phyloP scores from a whole-genome alignment of 1,284 basidiomycete species.

The Mycosarcoma mackinlayi region DNA sequence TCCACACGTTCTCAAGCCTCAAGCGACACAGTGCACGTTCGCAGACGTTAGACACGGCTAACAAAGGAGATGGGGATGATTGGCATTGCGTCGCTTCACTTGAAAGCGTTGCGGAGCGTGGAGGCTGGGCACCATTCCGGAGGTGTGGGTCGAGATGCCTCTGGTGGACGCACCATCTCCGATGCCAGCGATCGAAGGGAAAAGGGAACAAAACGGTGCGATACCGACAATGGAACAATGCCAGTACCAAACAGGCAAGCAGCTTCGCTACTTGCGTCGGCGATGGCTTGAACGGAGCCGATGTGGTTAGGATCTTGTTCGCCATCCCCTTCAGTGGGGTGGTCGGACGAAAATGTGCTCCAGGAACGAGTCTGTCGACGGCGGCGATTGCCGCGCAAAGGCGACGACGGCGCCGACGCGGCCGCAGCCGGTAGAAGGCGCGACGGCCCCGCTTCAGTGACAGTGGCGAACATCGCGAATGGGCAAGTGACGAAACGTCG shows the following conservation, averaged over 20 bases:
- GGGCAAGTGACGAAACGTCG: not conserved
- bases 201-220: slow-evolving; percentile 18
- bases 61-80: not conserved
- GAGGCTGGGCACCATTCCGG: slow-evolving; percentile 11
- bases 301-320: not conserved
- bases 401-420: not conserved
- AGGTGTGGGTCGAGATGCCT: slow-evolving; percentile 2
- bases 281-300: not conserved
- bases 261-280: slow-evolving; percentile 12
- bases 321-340: not conserved
- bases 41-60: not conserved
- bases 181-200: slow-evolving; percentile 30
- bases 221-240: slow-evolving; percentile 3
- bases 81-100: slow-evolving; percentile 4
- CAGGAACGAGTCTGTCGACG: not conserved
- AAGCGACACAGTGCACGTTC: not conserved
- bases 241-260: slow-evolving; percentile 7
- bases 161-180: slow-evolving; percentile 55
- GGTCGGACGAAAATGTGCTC: too few species aligned
- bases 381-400: not conserved
- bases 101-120: slow-evolving; percentile 6
- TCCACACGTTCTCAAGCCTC: too few species aligned
- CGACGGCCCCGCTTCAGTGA: slow-evolving; percentile 30
- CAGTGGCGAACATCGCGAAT: not conserved
- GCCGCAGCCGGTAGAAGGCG: slow-evolving; percentile 18